A percentile compares a stretch with the other conserved stretches of the same genome.
Evolutionary conservation across 768 basidiomycete genomes (phyloP).

Genomic region (Pholiota microspora): DNA sequence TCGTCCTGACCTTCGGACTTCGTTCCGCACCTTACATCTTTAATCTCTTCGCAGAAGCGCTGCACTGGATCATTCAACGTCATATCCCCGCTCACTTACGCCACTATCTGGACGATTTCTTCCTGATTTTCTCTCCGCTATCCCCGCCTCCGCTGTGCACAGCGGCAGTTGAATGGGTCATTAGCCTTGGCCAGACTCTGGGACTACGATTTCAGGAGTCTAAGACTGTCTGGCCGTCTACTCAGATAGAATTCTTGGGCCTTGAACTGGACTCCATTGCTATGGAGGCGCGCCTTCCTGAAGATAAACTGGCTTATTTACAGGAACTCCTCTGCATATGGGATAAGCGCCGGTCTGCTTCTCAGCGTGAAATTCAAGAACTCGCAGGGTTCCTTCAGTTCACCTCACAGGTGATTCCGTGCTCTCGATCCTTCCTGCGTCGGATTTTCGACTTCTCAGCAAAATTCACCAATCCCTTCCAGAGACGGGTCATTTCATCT

Average conservation of each 20-base stretch:
- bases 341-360: conserved; percentile 13
- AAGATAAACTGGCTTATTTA: conserved; percentile 27
- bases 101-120: conserved; percentile 37
- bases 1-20: conserved; percentile 32
- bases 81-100: conserved; percentile 29
- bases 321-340: conserved; percentile 21
- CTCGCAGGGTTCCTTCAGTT: conserved; percentile 34
- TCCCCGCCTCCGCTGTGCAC: neutral
- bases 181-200: conserved; percentile 23
- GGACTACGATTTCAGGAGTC: conserved; percentile 25
- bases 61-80: conserved; percentile 37
- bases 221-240: conserved; percentile 12
- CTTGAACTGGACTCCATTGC: conserved; percentile 14
- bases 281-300: conserved; percentile 34
- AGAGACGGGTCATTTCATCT: conserved; percentile 20
- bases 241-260: conserved; percentile 24
- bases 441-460: conserved; percentile 26
- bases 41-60: conserved; percentile 36
- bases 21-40: conserved; percentile 36
- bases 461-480: conserved; percentile 21
- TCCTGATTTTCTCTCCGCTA: conserved; percentile 23
- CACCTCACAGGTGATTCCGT: conserved; percentile 30
- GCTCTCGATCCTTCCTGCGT: conserved; percentile 25
- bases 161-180: conserved; percentile 28
- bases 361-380: conserved; percentile 27